A percentile compares a stretch with the other conserved stretches of the same genome.
Conservation (phyloP, 352 stramenopile genomes). For the Phytophthora sojae region DNA sequence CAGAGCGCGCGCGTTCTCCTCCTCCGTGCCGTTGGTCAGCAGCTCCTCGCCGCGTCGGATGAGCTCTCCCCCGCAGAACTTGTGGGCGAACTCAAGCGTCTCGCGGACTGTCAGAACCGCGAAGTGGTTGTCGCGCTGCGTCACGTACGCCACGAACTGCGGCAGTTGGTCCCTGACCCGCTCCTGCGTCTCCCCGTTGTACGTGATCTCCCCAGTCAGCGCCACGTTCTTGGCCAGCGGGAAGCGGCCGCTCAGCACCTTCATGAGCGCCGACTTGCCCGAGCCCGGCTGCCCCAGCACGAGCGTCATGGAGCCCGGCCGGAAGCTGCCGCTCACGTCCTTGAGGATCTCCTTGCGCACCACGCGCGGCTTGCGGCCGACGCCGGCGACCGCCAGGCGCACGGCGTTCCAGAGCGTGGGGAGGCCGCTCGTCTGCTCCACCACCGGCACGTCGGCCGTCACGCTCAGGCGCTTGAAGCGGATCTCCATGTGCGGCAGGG, state of each 20-base stretch:
- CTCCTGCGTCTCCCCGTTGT: constrained; percentile 39
- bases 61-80: constrained; percentile 44
- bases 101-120: constrained; percentile 51
- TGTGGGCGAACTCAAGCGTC: constrained; percentile 52
- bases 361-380: constrained; percentile 30
- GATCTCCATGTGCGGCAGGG: constrained; percentile 39
- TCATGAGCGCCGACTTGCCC: constrained; percentile 52
- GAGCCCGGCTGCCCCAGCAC: constrained; percentile 50
- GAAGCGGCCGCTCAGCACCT: constrained; percentile 48
- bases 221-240: constrained; percentile 34
- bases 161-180: constrained; percentile 29
- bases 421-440: constrained; percentile 26
- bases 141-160: constrained; percentile 49
- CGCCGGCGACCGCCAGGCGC: constrained; percentile 13
- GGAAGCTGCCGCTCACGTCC: constrained; percentile 44
- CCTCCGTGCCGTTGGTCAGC: constrained; percentile 37
- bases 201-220: constrained; percentile 40
- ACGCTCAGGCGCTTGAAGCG: constrained; percentile 33
- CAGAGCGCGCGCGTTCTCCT: constrained; percentile 38
- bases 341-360: constrained; percentile 43
- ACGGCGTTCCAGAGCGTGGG: constrained; percentile 39
- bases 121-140: constrained; percentile 46
- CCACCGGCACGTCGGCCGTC: constrained; percentile 28
- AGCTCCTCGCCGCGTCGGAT: constrained; percentile 27
- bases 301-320: constrained; percentile 47